phyloP scores from a whole-genome alignment of 2,329 filamentous ascomycete genomes.

The Verticillium dahliae region DNA sequence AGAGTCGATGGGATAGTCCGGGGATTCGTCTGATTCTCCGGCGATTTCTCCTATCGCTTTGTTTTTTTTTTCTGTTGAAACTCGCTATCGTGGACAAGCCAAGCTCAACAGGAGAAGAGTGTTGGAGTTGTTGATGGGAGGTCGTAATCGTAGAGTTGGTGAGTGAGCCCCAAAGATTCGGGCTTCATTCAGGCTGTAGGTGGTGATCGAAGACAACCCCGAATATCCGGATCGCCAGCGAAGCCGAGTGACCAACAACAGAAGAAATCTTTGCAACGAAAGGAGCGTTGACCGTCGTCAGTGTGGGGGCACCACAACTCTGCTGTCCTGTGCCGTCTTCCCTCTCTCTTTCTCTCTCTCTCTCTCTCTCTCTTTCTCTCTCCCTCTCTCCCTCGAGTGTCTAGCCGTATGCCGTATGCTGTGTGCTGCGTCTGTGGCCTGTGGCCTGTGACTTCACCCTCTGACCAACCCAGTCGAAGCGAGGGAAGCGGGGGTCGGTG shows the following conservation, averaged over 20 bases:
- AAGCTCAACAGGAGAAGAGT: neutral
- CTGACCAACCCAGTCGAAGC: neutral
- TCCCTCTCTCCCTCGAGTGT: too few relatives aligned
- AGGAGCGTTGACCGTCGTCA: neutral
- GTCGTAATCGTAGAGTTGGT: neutral
- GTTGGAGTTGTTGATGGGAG: neutral
- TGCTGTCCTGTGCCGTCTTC: neutral
- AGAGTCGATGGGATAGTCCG: neutral
- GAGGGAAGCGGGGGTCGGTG: neutral
- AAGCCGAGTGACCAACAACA: too few relatives aligned
- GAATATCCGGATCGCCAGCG: too few relatives aligned
- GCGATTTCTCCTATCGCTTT: neutral
- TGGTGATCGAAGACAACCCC: too few relatives aligned
- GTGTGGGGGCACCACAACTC: neutral
- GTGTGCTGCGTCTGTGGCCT: neutral
- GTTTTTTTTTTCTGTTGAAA: neutral
- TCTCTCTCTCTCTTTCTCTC: too few relatives aligned
- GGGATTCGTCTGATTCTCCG: neutral
- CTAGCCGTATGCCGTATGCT: neutral
- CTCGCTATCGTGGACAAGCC: neutral
- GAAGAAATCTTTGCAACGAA: neutral
- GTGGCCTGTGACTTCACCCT: neutral
- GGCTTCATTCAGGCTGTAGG: too few relatives aligned
- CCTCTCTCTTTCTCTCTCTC: too few relatives aligned
- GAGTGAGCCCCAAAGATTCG: neutral